These are phyloP conservation scores for Candida tunisiensis DNA, from an alignment of 1,139 yeast genomes.

Conservation along the genomic window DNA sequence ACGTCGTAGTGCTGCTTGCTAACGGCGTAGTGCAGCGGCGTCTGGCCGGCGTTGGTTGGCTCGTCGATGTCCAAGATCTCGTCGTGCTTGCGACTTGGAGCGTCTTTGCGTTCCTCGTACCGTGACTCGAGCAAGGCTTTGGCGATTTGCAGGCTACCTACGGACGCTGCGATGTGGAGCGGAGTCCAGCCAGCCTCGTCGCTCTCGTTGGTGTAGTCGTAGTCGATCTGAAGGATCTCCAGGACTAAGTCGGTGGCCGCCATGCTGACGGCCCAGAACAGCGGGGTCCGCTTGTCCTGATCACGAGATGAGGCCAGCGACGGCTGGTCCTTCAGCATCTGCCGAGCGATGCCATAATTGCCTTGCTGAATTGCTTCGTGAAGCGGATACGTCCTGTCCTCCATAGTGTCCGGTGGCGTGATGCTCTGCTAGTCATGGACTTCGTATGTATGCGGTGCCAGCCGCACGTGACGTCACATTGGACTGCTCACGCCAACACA, in stretches of 20 bases:
- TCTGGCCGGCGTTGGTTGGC: conserved; percentile 51
- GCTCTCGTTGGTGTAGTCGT: conserved; percentile 55
- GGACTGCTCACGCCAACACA: no score
- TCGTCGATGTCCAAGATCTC: conserved; percentile 33
- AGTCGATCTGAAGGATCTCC: conserved; percentile 31
- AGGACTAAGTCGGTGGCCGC: conserved; percentile 38
- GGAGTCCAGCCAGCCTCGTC: conserved; percentile 87
- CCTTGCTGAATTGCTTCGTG: conserved; percentile 48
- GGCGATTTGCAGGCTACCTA: conserved; percentile 44
- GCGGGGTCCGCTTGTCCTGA: conserved; percentile 62
- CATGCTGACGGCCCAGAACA: conserved; percentile 97
- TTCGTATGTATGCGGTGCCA: background rate
- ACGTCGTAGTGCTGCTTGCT: conserved; percentile 44
- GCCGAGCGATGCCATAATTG: conserved; percentile 30
- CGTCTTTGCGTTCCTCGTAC: no score
- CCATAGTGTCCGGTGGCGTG: conserved; percentile 3
- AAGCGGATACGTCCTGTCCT: conserved; percentile 14
- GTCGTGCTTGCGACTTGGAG: no score
- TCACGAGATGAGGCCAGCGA: conserved; percentile 32
- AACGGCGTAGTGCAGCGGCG: conserved; percentile 62
- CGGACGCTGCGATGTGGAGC: conserved; percentile 62
- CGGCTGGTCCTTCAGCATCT: conserved; percentile 32
- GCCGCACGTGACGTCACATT: no score
- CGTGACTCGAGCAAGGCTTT: conserved; percentile 24
- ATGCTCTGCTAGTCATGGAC: conserved; percentile 1